phyloP scores from a whole-genome alignment of 192 early-diverging fungal genomes.

The Rhizoclosmatium sp. region DNA sequence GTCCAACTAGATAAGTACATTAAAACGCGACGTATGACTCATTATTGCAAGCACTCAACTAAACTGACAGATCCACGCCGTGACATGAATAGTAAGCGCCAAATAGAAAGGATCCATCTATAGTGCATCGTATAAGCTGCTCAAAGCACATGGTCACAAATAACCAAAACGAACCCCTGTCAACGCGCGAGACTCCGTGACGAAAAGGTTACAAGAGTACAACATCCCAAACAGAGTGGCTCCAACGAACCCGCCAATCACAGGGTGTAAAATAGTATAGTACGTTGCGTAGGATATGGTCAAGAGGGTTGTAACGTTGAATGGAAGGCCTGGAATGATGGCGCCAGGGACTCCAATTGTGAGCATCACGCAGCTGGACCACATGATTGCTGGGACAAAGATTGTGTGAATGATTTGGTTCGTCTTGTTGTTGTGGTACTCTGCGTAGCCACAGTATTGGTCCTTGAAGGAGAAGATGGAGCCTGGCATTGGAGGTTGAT shows the following conservation, averaged over 20 bases:
- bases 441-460: conserved; percentile 66
- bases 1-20: conserved; percentile 64
- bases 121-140: not conserved
- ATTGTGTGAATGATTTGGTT: conserved; percentile 87
- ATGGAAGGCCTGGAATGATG: conserved; percentile 36
- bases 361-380: conserved; percentile 74
- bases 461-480: conserved; percentile 77
- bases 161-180: not conserved
- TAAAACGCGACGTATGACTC: not conserved
- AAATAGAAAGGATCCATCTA: conserved; percentile 40
- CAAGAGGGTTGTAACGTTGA: conserved; percentile 61
- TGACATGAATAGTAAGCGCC: conserved; percentile 69
- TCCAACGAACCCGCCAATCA: conserved; percentile 33
- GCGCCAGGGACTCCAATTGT: conserved; percentile 48
- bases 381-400: conserved; percentile 91
- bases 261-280: conserved; percentile 70
- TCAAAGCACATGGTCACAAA: not conserved
- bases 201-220: not conserved
- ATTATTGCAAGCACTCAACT: conserved; percentile 19
- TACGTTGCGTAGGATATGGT: conserved; percentile 72
- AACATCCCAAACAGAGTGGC: not conserved
- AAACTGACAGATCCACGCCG: conserved; percentile 89
- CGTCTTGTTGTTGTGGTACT: conserved; percentile 47
- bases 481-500: not conserved
- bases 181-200: not conserved